Base-by-base conservation (phyloP, 2,329 filamentous ascomycete genomes). In the Endoconidiophora polonica region DNA sequence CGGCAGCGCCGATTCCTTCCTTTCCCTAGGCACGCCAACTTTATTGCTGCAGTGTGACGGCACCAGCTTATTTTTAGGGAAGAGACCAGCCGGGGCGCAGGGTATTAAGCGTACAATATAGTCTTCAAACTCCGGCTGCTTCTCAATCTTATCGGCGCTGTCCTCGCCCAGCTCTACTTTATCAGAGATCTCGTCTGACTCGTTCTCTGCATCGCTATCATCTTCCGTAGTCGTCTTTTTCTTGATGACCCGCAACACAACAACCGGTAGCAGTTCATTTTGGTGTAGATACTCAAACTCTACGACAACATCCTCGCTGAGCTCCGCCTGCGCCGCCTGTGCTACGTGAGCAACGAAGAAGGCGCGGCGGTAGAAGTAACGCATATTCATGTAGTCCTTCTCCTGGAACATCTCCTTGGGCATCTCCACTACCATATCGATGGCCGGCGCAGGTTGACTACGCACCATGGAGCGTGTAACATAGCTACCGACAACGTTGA, bases 361-460 rank as follows among this genome's bases (percentile, higher is more conserved):
- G 10, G 91, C 84, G 55, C 88, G 73, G 59, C 94, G 93, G 67
- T 95, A 88, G 61, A 95, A 94, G 66, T 94, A 96, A 54, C 91
- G 78, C 68, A 91, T 74, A 62, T 94, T 87, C 46, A 88, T 72
- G 62, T 90, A 95, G 64, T 98, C 91, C 65, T 96, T 96, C 42
- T 93, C 85, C 60, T 94, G 86, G 59, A 96, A 88, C 10, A 94
- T 66, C 1, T 74, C 67, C 52, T 68, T 64, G 4, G 91, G 90
- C 78, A 98, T 93, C 44, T 83, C 83, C 14, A 94, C 77, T 4
- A 90, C 79, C 73, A 96, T 76, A 63, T 96, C 90, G 53, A 95
- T 71, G 14, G 74, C 70, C 23, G 80, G 66, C 23, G 62, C 63
- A 45, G 66, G 64, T 56, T 81, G 76, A 9, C 72, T 70, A 58